Evolutionary conservation across 768 basidiomycete genomes (phyloP).

Genomic region (Lyophyllum semitale): DNA sequence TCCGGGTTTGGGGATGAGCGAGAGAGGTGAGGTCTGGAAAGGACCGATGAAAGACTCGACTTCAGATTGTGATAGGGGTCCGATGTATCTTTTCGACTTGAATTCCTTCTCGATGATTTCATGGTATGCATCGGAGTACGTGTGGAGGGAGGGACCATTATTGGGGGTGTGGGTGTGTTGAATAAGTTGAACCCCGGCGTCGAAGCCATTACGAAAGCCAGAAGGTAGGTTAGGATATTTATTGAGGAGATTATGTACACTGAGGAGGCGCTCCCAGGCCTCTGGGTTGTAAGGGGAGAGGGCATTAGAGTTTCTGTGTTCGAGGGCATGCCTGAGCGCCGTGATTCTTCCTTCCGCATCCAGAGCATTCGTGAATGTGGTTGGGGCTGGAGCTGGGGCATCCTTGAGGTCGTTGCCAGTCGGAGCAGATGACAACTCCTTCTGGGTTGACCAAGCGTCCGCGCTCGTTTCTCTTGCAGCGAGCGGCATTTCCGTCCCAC

Average conservation of each 20-base stretch:
- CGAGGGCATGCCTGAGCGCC: constrained; percentile 42
- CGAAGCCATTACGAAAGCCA: constrained; percentile 32
- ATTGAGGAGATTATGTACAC: too few species aligned
- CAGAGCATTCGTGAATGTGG: constrained; percentile 39
- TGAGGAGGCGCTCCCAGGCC: constrained; percentile 31
- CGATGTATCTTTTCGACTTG: constrained; percentile 28
- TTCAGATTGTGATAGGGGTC: constrained; percentile 25
- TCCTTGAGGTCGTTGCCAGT: not conserved
- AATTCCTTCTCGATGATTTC: constrained; percentile 11
- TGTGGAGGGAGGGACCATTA: constrained; percentile 36
- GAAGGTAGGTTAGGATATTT: too few species aligned
- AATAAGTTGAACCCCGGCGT: constrained; percentile 31
- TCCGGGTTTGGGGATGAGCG: constrained; percentile 34
- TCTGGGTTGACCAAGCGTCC: not conserved
- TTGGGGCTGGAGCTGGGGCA: not conserved
- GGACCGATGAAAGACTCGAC: constrained; percentile 33
- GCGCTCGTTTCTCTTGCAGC: not conserved
- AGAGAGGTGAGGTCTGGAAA: constrained; percentile 39
- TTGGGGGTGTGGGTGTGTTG: constrained; percentile 27
- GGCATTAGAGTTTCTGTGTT: constrained; percentile 25
- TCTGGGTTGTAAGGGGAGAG: constrained; percentile 31
- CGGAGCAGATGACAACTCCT: not conserved
- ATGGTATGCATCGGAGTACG: too few species aligned
- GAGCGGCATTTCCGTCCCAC: not conserved
- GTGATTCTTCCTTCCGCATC: constrained; percentile 36